These are phyloP conservation scores for Saccharomycopsis schoenii DNA, from an alignment of 805 yeast species.

Conservation along the genomic window DNA sequence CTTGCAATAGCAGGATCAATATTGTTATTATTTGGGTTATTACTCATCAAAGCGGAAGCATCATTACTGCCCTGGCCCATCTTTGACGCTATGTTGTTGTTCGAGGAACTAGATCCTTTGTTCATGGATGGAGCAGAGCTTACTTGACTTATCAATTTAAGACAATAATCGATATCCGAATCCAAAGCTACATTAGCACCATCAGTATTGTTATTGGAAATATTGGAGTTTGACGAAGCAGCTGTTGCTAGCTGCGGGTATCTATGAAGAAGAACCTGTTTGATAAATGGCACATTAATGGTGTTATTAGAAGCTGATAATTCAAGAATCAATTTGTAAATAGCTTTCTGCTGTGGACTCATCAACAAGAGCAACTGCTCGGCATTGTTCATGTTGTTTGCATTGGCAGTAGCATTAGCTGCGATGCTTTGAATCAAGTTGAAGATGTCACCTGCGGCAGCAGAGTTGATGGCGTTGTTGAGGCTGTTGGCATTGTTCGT, in stretches of 20 bases:
- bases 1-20: constrained; percentile 16
- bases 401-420: not conserved
- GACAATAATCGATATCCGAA: constrained; percentile 1
- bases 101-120: not conserved
- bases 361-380: not conserved
- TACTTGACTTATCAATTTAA: not conserved
- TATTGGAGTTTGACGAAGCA: not conserved
- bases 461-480: not conserved
- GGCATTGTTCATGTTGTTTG: not conserved
- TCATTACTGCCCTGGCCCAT: not conserved
- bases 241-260: not conserved
- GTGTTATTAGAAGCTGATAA: not conserved
- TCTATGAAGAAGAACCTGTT: not conserved
- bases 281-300: not conserved
- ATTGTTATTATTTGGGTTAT: not conserved
- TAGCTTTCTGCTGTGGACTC: not conserved
- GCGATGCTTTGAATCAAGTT: constrained; percentile 5
- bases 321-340: not conserved
- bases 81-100: not conserved
- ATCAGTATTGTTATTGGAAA: not conserved
- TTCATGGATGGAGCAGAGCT: not conserved
- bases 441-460: not conserved
- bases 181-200: not conserved
- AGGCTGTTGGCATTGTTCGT: not conserved
- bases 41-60: not conserved